Evolutionary conservation across 495 filamentous ascomycete genomes (phyloP), one percentile per base, ranked within the genome.

Genomic region (Friedmanniomyces endolithicus): DNA sequence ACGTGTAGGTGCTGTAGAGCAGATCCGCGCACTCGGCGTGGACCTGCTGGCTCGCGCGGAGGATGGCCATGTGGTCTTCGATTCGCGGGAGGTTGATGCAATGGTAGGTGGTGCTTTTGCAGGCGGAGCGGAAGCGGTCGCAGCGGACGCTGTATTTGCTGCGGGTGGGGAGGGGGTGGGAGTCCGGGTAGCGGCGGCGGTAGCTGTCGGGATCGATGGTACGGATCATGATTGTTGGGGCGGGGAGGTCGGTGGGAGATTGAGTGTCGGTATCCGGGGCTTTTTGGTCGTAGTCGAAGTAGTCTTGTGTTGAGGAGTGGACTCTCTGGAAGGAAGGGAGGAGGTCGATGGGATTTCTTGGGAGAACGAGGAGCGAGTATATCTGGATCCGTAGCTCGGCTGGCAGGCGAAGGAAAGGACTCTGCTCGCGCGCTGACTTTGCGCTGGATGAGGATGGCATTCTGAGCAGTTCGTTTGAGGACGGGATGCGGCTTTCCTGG

Each of bases 1-100:
- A 78, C 2, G 64, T 66, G 57, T 76, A 73, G n/a, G 58, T 56
- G 14, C 64, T 64, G 62, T 81, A 81, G 24, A 81, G 65, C 0
- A 76, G n/a, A 22, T 69, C 61, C 23, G 70, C 60, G 17, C 71
- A 71, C 63, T 81, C 78, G 33, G 60, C 58, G 63, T 79, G 66
- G 44, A 75, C 70, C 48, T 70, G 69, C 19, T 63, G 68, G 65
- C 64, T 74, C 6, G 72, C 70, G 1, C 61, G 44, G 52, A 81
- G 71, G 40, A 79, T 69, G 19, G 70, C 67, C 17, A 58, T 23
- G 11, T 58, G 49, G 11, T 73, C 58, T 62, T 71, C 63, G 55
- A 74, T 69, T 25, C 63, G 44, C n/a, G 65, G 65, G 23, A 61
- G 63, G 8, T 67, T 61, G 53, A 67, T 41, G 20, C 75, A 65